Percentiles rank a stretch among this genome's conserved stretches.
phyloP scores from a whole-genome alignment of 352 stramenopile species.

The Phytophthora ramorum region DNA sequence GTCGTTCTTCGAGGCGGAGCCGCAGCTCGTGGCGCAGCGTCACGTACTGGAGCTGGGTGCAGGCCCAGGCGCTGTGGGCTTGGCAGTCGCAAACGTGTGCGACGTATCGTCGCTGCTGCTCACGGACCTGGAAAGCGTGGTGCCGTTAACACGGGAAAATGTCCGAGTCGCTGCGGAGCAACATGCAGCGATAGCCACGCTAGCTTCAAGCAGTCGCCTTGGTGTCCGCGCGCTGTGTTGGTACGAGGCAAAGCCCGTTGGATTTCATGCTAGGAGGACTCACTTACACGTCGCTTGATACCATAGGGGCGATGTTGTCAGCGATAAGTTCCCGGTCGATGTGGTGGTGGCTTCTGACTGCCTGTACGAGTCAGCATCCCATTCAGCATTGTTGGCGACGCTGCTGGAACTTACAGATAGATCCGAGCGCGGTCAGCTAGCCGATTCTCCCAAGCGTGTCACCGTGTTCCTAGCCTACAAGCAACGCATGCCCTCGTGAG shows the following conservation, averaged over 20 bases:
- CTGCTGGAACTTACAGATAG: slow-evolving; percentile 45
- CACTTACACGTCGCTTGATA: not conserved
- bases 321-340: slow-evolving; percentile 11
- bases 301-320: slow-evolving; percentile 23
- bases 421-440: not conserved
- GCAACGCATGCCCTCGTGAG: slow-evolving; percentile 58
- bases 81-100: slow-evolving; percentile 41
- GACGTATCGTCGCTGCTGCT: slow-evolving; percentile 49
- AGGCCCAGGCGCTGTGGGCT: slow-evolving; percentile 58
- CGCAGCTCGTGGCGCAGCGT: slow-evolving; percentile 32
- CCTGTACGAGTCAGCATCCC: slow-evolving; percentile 62
- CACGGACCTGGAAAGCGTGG: slow-evolving; percentile 59
- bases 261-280: not conserved
- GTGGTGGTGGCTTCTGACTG: slow-evolving; percentile 61
- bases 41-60: slow-evolving; percentile 65
- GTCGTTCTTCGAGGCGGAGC: slow-evolving; percentile 43
- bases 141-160: slow-evolving; percentile 54
- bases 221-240: slow-evolving; percentile 42
- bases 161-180: slow-evolving; percentile 24
- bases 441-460: not conserved
- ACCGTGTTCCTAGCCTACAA: slow-evolving; percentile 75
- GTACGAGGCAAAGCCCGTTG: slow-evolving; percentile 22
- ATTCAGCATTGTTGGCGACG: slow-evolving; percentile 47
- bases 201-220: slow-evolving; percentile 30
- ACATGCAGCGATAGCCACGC: slow-evolving; percentile 36